Conservation (phyloP, 129 eudicot genomes). For the Tagetes erecta region DNA sequence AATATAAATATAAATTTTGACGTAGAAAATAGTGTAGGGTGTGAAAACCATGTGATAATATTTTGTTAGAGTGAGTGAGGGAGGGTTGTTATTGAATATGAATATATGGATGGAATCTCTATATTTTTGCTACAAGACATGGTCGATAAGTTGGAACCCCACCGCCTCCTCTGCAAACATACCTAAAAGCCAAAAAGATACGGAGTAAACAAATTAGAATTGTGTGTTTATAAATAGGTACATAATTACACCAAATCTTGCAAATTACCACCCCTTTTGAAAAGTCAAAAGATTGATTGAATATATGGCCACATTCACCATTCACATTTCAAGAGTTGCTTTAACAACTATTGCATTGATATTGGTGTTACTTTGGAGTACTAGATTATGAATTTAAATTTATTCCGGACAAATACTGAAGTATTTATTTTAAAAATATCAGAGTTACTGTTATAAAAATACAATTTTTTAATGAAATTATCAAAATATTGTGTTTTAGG, state of each 20-base stretch:
- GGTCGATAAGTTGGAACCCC: constrained; percentile 49
- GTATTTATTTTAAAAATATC: too few species aligned
- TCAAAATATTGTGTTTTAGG: too few species aligned
- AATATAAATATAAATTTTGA: neutral
- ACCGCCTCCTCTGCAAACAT: constrained; percentile 33
- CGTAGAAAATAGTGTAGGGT: constrained; percentile 7
- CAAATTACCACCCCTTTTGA: neutral
- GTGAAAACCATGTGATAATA: constrained; percentile 19
- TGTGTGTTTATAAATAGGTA: neutral
- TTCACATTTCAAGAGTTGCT: too few species aligned
- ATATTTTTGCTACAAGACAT: constrained; percentile 56
- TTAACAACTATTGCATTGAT: too few species aligned
- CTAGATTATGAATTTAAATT: too few species aligned
- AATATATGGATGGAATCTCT: constrained; percentile 48
- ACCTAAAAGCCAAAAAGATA: constrained; percentile 29
- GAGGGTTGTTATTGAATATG: constrained; percentile 3
- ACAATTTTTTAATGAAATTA: too few species aligned
- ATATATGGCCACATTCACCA: too few species aligned
- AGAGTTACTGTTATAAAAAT: too few species aligned
- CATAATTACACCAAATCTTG: constrained; percentile 1
- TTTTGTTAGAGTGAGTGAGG: neutral
- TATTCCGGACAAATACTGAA: too few species aligned
- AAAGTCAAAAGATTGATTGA: too few species aligned
- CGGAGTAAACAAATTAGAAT: neutral
- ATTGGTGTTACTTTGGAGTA: too few species aligned